Evolutionary conservation across 176 grass and related monocot genomes (phyloP).

Genomic region (Cocos nucifera): DNA sequence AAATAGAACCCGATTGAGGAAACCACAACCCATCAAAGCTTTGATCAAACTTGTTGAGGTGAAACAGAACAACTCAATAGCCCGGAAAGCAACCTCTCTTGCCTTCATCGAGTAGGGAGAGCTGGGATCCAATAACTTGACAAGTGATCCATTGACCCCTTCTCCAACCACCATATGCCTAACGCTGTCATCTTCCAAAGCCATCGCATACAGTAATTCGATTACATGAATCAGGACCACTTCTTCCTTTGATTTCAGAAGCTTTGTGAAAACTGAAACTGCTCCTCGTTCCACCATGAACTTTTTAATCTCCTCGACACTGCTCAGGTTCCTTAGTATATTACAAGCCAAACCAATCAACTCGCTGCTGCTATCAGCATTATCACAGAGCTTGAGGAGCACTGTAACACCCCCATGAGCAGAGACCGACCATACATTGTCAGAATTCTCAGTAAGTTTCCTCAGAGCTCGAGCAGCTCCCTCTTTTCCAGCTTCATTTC

Average conservation of each 20-base stretch:
- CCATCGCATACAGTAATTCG: conserved; percentile 53
- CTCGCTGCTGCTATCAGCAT: conserved; percentile 26
- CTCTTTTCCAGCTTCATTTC: conserved; percentile 34
- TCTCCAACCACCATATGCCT: conserved; percentile 42
- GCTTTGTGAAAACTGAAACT: conserved; percentile 48
- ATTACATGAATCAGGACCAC: conserved; percentile 42
- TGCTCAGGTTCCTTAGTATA: conserved; percentile 58
- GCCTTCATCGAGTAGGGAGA: conserved; percentile 58
- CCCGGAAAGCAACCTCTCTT: conserved; percentile 60
- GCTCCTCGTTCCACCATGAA: conserved; percentile 77
- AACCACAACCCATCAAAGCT: conserved; percentile 31
- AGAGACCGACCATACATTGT: conserved; percentile 91
- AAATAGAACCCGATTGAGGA: conserved; percentile 42
- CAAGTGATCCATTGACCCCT: conserved; percentile 49
- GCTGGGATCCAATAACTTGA: conserved; percentile 64
- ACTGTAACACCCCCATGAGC: conserved; percentile 75
- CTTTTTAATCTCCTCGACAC: conserved; percentile 66
- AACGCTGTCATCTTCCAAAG: conserved; percentile 35
- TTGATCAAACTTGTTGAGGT: conserved; percentile 35
- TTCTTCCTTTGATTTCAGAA: conserved; percentile 56
- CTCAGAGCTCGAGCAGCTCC: conserved; percentile 43
- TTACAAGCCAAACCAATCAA: conserved; percentile 48
- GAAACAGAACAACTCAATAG: conserved; percentile 58
- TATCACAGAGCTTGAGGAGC: conserved; percentile 39
- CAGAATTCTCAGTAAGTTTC: conserved; percentile 80